Conservation (phyloP, 495 filamentous ascomycete genomes). For the Pseudevernia furfuracea region DNA sequence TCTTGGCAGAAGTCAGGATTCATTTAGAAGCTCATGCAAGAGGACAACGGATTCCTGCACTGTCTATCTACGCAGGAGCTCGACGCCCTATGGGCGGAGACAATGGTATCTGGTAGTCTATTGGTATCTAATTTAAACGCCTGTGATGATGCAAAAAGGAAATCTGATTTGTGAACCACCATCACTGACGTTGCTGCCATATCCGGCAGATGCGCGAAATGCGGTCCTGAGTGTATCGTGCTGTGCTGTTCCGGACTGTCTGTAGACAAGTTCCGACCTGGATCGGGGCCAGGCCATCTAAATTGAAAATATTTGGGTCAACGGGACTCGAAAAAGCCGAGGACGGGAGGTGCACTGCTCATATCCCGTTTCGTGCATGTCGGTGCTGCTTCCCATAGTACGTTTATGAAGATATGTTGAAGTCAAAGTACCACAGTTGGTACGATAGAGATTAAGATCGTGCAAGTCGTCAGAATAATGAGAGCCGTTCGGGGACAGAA, state of each 20-base stretch:
- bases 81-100: constrained; percentile 5
- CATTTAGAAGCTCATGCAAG: background rate
- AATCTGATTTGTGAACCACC: background rate
- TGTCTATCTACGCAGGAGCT: background rate
- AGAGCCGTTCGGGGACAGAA: background rate
- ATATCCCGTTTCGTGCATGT: background rate
- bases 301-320: background rate
- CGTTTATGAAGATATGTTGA: background rate
- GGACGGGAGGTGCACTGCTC: background rate
- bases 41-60: background rate
- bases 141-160: background rate
- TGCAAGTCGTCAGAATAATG: background rate
- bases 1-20: background rate
- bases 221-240: background rate
- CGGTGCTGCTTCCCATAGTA: background rate
- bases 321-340: background rate
- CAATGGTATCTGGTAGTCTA: constrained; percentile 2
- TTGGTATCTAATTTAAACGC: background rate
- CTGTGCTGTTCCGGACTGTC: background rate
- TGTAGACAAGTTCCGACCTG: background rate
- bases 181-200: background rate
- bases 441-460: background rate
- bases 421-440: background rate
- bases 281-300: background rate
- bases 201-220: background rate